Conservation (phyloP, 805 yeast genomes). For the Ogataea methanolica region DNA sequence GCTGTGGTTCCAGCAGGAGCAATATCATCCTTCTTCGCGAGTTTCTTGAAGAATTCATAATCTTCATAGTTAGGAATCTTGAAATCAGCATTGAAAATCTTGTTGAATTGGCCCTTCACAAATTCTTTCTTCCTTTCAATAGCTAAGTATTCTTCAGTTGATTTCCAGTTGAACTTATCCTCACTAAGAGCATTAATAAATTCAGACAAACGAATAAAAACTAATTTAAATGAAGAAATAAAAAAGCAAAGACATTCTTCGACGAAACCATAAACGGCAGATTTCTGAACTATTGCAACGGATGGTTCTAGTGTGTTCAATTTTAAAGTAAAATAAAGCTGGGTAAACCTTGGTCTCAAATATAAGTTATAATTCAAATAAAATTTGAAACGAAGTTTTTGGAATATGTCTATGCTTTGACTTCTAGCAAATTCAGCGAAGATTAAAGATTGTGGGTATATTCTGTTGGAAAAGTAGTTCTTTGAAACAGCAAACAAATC, state of each 20-base stretch:
- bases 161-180: constrained; percentile 19
- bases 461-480: constrained; percentile 3
- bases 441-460: constrained; percentile 13
- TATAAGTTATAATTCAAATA: constrained; percentile 18
- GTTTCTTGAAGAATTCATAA: constrained; percentile 19
- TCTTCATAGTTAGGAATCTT: constrained; percentile 25
- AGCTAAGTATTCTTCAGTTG: constrained; percentile 22
- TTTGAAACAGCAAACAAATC: constrained; percentile 2
- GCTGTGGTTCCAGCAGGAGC: constrained; percentile 2
- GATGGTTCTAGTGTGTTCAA: constrained; percentile 18
- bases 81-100: constrained; percentile 25
- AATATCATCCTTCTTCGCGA: constrained; percentile 3
- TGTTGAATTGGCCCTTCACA: constrained; percentile 28
- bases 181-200: constrained; percentile 13
- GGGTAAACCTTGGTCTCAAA: constrained; percentile 16
- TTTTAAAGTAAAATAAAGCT: constrained; percentile 6
- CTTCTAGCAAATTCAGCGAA: constrained; percentile 1
- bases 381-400: constrained; percentile 5
- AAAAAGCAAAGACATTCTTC: constrained; percentile 1
- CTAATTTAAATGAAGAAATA: constrained; percentile 2
- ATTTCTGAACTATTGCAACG: constrained; percentile 7
- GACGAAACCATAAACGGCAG: constrained; percentile 11
- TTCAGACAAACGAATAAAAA: constrained; percentile 7
- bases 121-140: constrained; percentile 30
- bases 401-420: constrained; percentile 3